Percentiles rank a stretch among this genome's conserved stretches.
These are phyloP conservation scores for Intubia oerlemansii DNA, from an alignment of 2,329 filamentous ascomycete species.

Conservation along the genomic window DNA sequence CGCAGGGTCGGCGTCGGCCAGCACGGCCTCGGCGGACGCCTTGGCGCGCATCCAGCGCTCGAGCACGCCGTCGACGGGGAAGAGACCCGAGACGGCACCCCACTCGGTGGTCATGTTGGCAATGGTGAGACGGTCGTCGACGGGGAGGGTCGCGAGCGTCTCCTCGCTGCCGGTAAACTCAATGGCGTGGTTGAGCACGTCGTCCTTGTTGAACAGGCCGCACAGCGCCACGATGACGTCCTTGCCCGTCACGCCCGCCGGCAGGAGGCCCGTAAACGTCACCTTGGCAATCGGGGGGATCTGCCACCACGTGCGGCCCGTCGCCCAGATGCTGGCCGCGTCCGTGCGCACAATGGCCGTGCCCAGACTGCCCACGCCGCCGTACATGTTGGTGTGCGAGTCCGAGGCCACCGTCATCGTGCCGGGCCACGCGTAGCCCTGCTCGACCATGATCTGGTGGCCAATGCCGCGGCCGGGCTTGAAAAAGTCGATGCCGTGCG, in stretches of 20 bases:
- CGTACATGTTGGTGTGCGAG: constrained; percentile 66
- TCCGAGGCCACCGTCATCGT: constrained; percentile 65
- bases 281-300: constrained; percentile 61
- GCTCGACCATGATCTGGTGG: constrained; percentile 83
- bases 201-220: constrained; percentile 65
- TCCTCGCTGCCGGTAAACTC: constrained; percentile 70
- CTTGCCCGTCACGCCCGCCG: constrained; percentile 69
- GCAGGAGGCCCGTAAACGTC: constrained; percentile 53
- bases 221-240: constrained; percentile 85
- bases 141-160: constrained; percentile 43
- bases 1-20: constrained; percentile 10
- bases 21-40: constrained; percentile 50
- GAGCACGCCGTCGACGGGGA: constrained; percentile 59
- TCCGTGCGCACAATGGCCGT: constrained; percentile 75
- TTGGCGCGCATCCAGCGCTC: constrained; percentile 55
- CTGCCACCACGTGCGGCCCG: constrained; percentile 70
- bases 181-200: constrained; percentile 78
- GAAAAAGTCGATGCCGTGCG: constrained; percentile 59
- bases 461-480: constrained; percentile 26
- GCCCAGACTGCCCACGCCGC: constrained; percentile 54
- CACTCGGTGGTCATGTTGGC: constrained; percentile 62
- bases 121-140: constrained; percentile 51
- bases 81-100: constrained; percentile 47
- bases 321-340: constrained; percentile 70
- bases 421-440: constrained; percentile 62